Percentiles rank a stretch among this genome's conserved stretches.
Evolutionary conservation across 2,329 filamentous ascomycete genomes (phyloP).

Genomic region (Nothophaeocryptopus gaeumannii): DNA sequence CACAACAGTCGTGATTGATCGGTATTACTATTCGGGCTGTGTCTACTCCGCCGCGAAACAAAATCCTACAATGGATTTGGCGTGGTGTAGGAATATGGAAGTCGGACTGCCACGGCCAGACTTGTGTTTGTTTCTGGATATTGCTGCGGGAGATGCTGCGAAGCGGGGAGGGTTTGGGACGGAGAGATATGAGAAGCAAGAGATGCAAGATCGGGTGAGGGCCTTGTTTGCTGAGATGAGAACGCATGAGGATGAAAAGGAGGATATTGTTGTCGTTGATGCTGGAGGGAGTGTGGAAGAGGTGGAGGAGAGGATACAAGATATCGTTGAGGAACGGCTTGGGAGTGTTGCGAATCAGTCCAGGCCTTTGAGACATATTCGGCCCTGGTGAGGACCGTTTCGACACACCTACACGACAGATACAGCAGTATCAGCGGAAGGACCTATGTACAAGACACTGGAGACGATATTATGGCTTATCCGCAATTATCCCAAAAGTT

Average conservation of each 20-base stretch:
- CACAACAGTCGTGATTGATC: conserved; percentile 77
- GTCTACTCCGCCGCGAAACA: conserved; percentile 90
- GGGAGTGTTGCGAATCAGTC: neutral
- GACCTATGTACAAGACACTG: neutral
- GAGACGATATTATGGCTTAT: no score
- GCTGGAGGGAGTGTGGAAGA: conserved; percentile 52
- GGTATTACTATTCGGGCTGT: conserved; percentile 92
- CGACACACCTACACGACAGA: no score
- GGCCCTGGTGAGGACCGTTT: conserved; percentile 16
- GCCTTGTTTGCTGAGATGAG: conserved; percentile 63
- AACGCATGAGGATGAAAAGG: conserved; percentile 45
- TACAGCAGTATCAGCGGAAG: neutral
- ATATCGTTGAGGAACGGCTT: conserved; percentile 23
- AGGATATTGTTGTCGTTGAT: conserved; percentile 55
- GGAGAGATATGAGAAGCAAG: conserved; percentile 82
- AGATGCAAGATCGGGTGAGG: conserved; percentile 77
- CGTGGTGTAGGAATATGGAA: conserved; percentile 83
- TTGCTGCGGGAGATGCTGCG: conserved; percentile 69
- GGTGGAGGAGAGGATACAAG: conserved; percentile 43
- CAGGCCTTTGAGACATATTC: conserved; percentile 16
- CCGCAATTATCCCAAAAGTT: conserved; percentile 35
- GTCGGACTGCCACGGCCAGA: conserved; percentile 84
- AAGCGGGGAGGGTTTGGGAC: conserved; percentile 80
- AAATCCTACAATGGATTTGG: conserved; percentile 64
- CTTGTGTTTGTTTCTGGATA: conserved; percentile 80